phyloP scores from a whole-genome alignment of 225 moss, liverwort and hornwort genomes.

The Marchantia paleacea region DNA sequence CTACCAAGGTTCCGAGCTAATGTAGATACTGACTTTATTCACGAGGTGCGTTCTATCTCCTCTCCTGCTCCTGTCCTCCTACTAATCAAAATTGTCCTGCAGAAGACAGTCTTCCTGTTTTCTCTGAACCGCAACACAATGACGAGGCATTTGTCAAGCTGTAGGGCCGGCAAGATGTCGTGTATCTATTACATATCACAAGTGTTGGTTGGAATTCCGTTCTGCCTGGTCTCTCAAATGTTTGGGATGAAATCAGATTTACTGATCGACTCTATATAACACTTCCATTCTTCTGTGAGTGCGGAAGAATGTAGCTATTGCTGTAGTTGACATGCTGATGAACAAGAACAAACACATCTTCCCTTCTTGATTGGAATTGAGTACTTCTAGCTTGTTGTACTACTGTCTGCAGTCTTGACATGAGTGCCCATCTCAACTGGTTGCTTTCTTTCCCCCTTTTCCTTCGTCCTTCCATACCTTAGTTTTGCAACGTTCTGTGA shows the following conservation, averaged over 20 bases:
- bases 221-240: not conserved
- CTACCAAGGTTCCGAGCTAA: constrained; percentile 77
- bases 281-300: no score
- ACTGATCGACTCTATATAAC: no score
- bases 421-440: not conserved
- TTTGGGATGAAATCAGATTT: no score
- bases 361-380: not conserved
- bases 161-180: not conserved
- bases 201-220: not conserved
- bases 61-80: no score
- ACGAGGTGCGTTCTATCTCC: constrained; percentile 43
- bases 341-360: not conserved
- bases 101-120: not conserved
- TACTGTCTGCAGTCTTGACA: not conserved
- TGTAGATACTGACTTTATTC: constrained; percentile 68
- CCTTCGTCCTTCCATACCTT: not conserved
- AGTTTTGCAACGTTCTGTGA: not conserved
- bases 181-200: not conserved
- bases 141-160: not conserved
- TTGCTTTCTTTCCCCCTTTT: not conserved
- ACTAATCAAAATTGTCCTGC: no score
- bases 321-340: not conserved
- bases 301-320: no score
- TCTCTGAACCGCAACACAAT: not conserved
- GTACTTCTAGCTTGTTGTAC: not conserved